These are phyloP conservation scores for Calonectria fujianensis DNA, from an alignment of 2,329 filamentous ascomycete genomes.

Conservation along the genomic window DNA sequence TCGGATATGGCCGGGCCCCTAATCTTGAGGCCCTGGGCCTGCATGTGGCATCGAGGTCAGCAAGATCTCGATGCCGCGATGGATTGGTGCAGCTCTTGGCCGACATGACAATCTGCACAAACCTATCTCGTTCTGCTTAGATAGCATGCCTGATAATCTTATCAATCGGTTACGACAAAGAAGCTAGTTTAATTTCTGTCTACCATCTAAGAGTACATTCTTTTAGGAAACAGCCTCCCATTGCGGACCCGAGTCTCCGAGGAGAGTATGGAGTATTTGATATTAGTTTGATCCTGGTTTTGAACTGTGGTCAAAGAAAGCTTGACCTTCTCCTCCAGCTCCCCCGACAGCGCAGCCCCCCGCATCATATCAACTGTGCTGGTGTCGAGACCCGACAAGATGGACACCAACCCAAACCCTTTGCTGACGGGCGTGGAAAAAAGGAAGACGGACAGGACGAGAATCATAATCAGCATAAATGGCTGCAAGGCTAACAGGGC, in stretches of 20 bases:
- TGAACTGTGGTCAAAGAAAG: background rate
- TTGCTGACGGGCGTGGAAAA: background rate
- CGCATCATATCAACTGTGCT: background rate
- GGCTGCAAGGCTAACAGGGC: background rate
- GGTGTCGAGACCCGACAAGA: background rate
- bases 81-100: background rate
- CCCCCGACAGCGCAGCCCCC: background rate
- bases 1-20: background rate
- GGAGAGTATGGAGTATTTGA: background rate
- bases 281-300: background rate
- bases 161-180: background rate
- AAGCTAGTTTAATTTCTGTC: background rate
- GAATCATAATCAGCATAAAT: background rate
- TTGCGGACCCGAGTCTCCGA: background rate
- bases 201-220: background rate
- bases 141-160: background rate
- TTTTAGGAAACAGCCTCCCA: background rate
- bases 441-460: background rate
- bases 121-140: background rate
- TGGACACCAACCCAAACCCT: background rate
- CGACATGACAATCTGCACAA: background rate
- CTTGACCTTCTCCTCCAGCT: background rate
- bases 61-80: too few species aligned
- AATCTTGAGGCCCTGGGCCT: background rate
- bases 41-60: background rate